phyloP scores from a whole-genome alignment of 2,329 filamentous ascomycete genomes.

The Penicillium polonicum region DNA sequence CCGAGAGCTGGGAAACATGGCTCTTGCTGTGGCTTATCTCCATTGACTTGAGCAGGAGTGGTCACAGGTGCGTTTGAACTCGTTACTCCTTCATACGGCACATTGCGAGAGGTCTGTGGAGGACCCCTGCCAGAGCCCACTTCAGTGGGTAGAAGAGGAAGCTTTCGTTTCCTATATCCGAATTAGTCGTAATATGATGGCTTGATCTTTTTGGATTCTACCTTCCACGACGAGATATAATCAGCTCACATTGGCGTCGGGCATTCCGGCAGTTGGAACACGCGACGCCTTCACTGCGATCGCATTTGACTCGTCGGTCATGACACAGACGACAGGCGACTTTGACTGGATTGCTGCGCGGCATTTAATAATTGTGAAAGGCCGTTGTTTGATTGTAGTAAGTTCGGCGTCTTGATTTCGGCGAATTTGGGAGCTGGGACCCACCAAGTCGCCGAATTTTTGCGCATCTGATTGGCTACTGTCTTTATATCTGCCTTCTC shows the following conservation, averaged over 20 bases:
- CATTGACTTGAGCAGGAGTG: background rate
- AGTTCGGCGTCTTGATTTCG: constrained; percentile 10
- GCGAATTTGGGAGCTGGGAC: background rate
- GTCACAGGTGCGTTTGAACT: background rate
- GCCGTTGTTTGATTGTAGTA: background rate
- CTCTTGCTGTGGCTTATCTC: background rate
- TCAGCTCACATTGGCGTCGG: constrained; percentile 11
- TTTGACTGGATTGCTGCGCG: constrained; percentile 7
- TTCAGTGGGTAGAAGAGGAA: background rate
- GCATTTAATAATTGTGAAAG: constrained; percentile 5
- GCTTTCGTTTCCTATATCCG: constrained; percentile 3
- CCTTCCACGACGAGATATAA: constrained; percentile 20
- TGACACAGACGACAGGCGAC: constrained; percentile 18
- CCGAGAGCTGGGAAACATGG: constrained; percentile 13
- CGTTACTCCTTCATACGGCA: background rate
- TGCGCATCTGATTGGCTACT: background rate
- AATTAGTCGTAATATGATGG: background rate
- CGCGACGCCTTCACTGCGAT: constrained; percentile 11
- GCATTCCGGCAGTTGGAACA: constrained; percentile 17
- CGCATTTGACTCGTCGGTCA: constrained; percentile 20
- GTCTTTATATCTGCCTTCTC: background rate
- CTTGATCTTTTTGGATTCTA: constrained; percentile 2
- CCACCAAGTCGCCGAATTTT: constrained; percentile 15
- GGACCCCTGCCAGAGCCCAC: background rate
- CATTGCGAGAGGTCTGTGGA: background rate